Base-by-base conservation (phyloP, 495 filamentous ascomycete species). In the Tuber aestivum region DNA sequence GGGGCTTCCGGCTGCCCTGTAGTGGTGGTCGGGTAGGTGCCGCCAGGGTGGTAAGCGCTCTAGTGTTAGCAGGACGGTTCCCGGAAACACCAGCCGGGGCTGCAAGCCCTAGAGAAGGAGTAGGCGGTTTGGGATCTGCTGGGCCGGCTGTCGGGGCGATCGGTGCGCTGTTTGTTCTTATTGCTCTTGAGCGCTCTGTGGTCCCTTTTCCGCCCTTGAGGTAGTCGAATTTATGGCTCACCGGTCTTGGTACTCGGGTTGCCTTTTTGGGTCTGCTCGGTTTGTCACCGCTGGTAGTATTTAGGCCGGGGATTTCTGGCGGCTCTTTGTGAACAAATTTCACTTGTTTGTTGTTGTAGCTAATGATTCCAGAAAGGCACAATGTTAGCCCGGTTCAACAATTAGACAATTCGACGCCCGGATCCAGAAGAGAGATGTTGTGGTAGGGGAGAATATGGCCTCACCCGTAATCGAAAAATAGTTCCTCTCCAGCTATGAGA, bases 381-480 rank as follows among this genome's bases (percentile, higher is more conserved):
- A 74, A 41, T 1, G 16, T 70, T 50, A 65, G 44, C 42, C 23
- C 27, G 32, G 56, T 65, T 65, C 4, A 65, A 18, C 32, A 16
- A 2, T 32, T 21, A 27, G 50, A 16, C 50, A 61, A 48, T 23
- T 48, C 45, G 18, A 9, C 45, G 18, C 12, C n/a, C 9, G 14
- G 50, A 12, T n/a, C 32, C 12, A 61, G 27, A 38, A 32, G 73
- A 32, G 75, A 35, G 68, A 65, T 65, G 32, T 12, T 41, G 14
- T 23, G 72, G 38, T 18, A 14, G n/a, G 32, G 38, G 41, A 85
- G 86, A 78, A 86, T 86, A 40, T n/a, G 3, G 18, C 85, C 86
- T 77, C 87, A 88, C 61, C 87, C 87, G 79, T 92, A 92, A 83
- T 92, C 86, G 80, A 93, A 93, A 78, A 92, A 91, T 8, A 94